These are phyloP conservation scores for Ustilago xerochloae DNA, from an alignment of 1,284 basidiomycete species.

Conservation along the genomic window DNA sequence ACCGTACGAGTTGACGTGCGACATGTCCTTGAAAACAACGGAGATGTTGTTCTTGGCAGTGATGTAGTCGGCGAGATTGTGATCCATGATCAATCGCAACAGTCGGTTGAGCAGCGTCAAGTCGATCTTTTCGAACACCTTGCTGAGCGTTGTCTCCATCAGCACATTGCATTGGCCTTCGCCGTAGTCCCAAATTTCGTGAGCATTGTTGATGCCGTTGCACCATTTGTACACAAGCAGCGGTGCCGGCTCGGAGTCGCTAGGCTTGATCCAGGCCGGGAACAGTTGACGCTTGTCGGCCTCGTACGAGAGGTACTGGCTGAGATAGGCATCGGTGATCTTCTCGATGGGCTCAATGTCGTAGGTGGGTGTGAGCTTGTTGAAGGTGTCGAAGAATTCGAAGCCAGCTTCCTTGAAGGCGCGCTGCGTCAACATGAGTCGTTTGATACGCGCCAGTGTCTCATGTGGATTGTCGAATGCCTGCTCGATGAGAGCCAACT, in stretches of 20 bases:
- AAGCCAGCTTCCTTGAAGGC: constrained; percentile 67
- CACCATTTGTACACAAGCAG: constrained; percentile 69
- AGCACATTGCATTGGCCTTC: constrained; percentile 67
- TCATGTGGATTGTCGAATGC: constrained; percentile 68
- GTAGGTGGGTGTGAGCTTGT: constrained; percentile 65
- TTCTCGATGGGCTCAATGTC: constrained; percentile 69
- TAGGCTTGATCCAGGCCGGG: constrained; percentile 68
- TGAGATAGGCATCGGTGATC: constrained; percentile 68
- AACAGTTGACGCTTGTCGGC: constrained; percentile 68
- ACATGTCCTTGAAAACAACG: constrained; percentile 68
- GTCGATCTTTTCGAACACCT: constrained; percentile 68
- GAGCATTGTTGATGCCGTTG: constrained; percentile 67
- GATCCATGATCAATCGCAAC: constrained; percentile 67
- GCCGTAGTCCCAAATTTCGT: constrained; percentile 65
- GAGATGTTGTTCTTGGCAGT: constrained; percentile 68
- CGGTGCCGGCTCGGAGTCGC: constrained; percentile 67
- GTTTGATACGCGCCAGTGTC: constrained; percentile 67
- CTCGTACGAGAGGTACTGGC: constrained; percentile 68
- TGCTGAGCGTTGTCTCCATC: constrained; percentile 67
- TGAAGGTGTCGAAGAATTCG: constrained; percentile 68
- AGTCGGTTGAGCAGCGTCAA: constrained; percentile 67
- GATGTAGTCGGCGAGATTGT: constrained; percentile 68
- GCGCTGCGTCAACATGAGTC: constrained; percentile 67
- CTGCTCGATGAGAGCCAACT: constrained; percentile 67
- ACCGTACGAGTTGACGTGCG: constrained; percentile 67